Conservation (phyloP, 2,329 filamentous ascomycete genomes). For the Diaporthe sp. region DNA sequence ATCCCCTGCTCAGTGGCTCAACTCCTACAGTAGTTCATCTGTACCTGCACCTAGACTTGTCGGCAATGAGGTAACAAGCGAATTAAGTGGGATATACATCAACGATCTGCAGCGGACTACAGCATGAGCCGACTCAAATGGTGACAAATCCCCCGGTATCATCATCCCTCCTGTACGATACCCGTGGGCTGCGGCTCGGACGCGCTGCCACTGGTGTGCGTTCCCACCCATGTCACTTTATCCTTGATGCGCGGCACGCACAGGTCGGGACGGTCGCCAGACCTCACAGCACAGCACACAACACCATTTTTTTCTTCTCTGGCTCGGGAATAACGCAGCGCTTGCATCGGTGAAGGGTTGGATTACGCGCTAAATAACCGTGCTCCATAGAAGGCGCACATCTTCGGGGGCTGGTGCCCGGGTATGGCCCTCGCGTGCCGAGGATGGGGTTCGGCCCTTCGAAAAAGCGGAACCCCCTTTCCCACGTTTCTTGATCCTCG, state of each 20-base stretch:
- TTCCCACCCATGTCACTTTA: neutral
- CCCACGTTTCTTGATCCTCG: neutral
- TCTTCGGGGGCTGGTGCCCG: slow-evolving; percentile 10
- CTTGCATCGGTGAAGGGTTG: neutral
- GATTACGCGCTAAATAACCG: neutral
- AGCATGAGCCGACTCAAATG: neutral
- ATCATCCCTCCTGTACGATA: neutral
- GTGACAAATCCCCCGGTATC: neutral
- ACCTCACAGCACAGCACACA: neutral
- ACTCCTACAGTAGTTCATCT: no score
- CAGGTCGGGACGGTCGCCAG: neutral
- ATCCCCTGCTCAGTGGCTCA: no score
- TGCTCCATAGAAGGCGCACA: neutral
- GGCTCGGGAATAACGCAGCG: neutral
- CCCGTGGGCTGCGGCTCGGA: neutral
- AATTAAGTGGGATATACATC: neutral
- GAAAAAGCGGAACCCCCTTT: neutral
- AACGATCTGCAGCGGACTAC: neutral
- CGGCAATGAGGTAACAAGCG: no score
- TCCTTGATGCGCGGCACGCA: neutral
- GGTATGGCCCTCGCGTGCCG: slow-evolving; percentile 6
- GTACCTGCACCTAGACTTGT: no score
- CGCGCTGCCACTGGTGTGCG: no score
- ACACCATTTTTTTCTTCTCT: no score
- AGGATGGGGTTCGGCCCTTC: neutral